Conservation (phyloP, 148 eudicot species). For the Bassia scoparia region DNA sequence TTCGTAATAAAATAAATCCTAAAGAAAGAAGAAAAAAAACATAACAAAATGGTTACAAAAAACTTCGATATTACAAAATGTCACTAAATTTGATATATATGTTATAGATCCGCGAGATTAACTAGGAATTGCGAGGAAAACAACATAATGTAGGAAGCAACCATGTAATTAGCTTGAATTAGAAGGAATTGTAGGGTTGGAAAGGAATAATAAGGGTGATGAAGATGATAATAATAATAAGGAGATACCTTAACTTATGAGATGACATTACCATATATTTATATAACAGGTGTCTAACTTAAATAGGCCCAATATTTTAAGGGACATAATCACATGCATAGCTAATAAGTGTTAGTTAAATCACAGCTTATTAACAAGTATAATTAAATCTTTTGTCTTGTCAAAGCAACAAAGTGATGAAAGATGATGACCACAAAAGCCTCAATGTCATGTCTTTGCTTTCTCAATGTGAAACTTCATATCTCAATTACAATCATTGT, state of each 20-base stretch:
- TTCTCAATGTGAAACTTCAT: constrained; percentile 36
- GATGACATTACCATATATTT: constrained; percentile 39
- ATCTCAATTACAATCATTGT: constrained; percentile 28
- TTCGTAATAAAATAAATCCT: no score
- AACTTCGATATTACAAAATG: no score
- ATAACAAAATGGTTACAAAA: no score
- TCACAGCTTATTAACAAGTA: constrained; percentile 39
- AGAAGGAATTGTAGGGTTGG: constrained; percentile 3
- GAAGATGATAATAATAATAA: neutral
- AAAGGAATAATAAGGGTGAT: neutral
- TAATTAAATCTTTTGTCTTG: constrained; percentile 44
- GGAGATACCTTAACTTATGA: constrained; percentile 18
- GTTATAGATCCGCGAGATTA: no score
- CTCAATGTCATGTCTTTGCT: constrained; percentile 32
- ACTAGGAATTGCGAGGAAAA: no score
- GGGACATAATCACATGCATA: constrained; percentile 74
- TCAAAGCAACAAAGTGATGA: constrained; percentile 39
- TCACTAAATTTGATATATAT: no score
- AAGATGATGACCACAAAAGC: constrained; percentile 25
- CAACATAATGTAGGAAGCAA: constrained; percentile 25
- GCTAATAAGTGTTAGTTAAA: constrained; percentile 52
- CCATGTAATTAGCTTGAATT: constrained; percentile 26
- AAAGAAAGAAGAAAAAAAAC: no score
- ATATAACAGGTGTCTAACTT: constrained; percentile 19
- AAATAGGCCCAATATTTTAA: constrained; percentile 28